Percentiles rank a stretch among this genome's conserved stretches.
Evolutionary conservation across 108 stramenopile species (phyloP).

Genomic region (Conticribra weissflogii): DNA sequence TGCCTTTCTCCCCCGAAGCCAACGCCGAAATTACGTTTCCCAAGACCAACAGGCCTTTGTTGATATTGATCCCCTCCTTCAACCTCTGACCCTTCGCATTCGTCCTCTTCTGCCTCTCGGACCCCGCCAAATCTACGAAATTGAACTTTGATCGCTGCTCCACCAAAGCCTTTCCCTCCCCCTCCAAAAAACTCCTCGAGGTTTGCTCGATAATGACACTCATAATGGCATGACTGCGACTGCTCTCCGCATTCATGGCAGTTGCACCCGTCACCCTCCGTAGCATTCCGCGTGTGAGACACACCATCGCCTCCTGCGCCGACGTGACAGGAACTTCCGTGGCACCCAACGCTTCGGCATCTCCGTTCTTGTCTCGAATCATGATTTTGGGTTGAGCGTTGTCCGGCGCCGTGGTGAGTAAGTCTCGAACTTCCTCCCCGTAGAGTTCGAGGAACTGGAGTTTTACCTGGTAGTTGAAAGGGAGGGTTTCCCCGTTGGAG

Average conservation of each 20-base stretch:
- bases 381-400: constrained; percentile 49
- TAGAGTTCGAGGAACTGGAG: constrained; percentile 88
- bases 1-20: constrained; percentile 40
- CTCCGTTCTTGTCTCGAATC: constrained; percentile 74
- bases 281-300: constrained; percentile 81
- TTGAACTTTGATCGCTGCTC: constrained; percentile 20
- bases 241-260: constrained; percentile 84
- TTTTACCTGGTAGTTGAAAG: constrained; percentile 65
- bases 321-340: constrained; percentile 69
- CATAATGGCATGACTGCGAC: constrained; percentile 91
- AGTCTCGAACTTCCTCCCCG: constrained; percentile 92
- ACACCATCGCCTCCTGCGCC: constrained; percentile 85
- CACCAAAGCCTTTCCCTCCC: constrained; percentile 8
- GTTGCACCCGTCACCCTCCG: constrained; percentile 92
- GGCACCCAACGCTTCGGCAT: constrained; percentile 89
- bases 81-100: constrained; percentile 68
- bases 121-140: constrained; percentile 73
- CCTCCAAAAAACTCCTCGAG: constrained; percentile 33
- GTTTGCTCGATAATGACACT: constrained; percentile 79
- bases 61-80: constrained; percentile 92
- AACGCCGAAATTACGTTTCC: constrained; percentile 69
- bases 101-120: constrained; percentile 75
- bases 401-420: constrained; percentile 57
- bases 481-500: constrained; percentile 1
- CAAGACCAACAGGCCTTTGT: constrained; percentile 80